phyloP scores from a whole-genome alignment of 805 yeast genomes.

The Metschnikowia chrysomelidarum region DNA sequence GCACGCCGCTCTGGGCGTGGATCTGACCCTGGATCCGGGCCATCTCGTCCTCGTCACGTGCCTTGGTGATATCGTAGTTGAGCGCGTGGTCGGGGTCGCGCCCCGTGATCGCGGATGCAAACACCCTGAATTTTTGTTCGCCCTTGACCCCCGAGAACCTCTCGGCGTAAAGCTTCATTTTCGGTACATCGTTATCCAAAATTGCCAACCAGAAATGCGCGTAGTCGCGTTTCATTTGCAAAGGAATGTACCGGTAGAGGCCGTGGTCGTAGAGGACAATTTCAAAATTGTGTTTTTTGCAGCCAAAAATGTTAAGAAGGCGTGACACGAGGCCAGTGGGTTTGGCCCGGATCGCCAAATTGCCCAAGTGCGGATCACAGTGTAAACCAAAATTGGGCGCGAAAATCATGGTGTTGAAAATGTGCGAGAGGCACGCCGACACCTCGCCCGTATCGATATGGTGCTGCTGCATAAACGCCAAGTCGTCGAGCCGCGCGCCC shows the following conservation, averaged over 20 bases:
- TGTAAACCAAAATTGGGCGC: slow-evolving; percentile 89
- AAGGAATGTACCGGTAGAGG: slow-evolving; percentile 78
- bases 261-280: slow-evolving; percentile 94
- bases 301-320: no score
- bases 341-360: slow-evolving; percentile 68
- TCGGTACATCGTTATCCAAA: slow-evolving; percentile 61
- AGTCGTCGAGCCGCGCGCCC: slow-evolving; percentile 82
- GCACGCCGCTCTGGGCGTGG: slow-evolving; percentile 53
- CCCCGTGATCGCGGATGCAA: slow-evolving; percentile 94
- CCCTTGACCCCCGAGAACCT: slow-evolving; percentile 76
- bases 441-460: slow-evolving; percentile 74
- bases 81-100: slow-evolving; percentile 79
- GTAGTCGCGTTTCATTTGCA: slow-evolving; percentile 73
- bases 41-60: slow-evolving; percentile 62
- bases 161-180: slow-evolving; percentile 72
- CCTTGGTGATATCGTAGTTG: slow-evolving; percentile 53
- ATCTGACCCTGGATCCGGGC: slow-evolving; percentile 63
- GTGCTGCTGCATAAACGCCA: slow-evolving; percentile 58
- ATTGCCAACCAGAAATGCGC: slow-evolving; percentile 92
- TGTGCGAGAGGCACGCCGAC: slow-evolving; percentile 80
- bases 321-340: no score
- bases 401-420: slow-evolving; percentile 93
- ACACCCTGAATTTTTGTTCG: slow-evolving; percentile 70
- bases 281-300: slow-evolving; percentile 93
- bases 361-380: slow-evolving; percentile 99